Evolutionary conservation across 2,329 filamentous ascomycete species (phyloP).

Genomic region (Cryphonectria radicalis): DNA sequence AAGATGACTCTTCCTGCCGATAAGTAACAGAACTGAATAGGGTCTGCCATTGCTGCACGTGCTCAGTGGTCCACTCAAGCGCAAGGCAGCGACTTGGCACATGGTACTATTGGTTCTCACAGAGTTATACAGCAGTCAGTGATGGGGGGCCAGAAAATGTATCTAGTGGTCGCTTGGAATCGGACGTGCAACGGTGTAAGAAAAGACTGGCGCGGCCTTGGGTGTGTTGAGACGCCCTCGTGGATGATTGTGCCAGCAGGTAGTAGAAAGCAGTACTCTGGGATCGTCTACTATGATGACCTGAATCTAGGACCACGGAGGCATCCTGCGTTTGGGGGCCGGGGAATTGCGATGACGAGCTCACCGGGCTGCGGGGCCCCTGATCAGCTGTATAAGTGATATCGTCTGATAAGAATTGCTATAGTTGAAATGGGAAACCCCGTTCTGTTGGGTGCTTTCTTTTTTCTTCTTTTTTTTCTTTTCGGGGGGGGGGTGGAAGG

Average conservation of each 20-base stretch:
- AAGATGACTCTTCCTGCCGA: conserved; percentile 24
- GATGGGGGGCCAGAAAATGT: background rate
- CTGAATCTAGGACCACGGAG: background rate
- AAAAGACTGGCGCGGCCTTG: background rate
- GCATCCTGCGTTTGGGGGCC: conserved; percentile 8
- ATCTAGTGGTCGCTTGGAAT: background rate
- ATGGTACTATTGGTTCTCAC: conserved; percentile 3
- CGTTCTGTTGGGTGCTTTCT: background rate
- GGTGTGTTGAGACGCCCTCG: background rate
- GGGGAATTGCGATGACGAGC: background rate
- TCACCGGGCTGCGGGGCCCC: background rate
- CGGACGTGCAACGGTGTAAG: conserved; percentile 8
- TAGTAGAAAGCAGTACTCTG: background rate
- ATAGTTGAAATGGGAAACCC: background rate
- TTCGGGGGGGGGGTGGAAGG: too few species aligned
- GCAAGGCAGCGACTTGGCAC: conserved; percentile 8
- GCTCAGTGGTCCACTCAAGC: background rate
- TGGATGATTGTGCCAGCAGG: background rate
- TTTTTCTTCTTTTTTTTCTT: background rate
- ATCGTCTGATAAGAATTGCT: background rate
- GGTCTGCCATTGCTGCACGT: background rate
- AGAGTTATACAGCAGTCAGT: background rate
- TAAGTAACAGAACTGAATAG: background rate
- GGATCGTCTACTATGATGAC: background rate
- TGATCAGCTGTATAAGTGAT: background rate